Percentiles rank a stretch among this genome's conserved stretches.
These are phyloP conservation scores for Filosporella fistucella DNA, from an alignment of 495 filamentous ascomycete species.

Conservation along the genomic window DNA sequence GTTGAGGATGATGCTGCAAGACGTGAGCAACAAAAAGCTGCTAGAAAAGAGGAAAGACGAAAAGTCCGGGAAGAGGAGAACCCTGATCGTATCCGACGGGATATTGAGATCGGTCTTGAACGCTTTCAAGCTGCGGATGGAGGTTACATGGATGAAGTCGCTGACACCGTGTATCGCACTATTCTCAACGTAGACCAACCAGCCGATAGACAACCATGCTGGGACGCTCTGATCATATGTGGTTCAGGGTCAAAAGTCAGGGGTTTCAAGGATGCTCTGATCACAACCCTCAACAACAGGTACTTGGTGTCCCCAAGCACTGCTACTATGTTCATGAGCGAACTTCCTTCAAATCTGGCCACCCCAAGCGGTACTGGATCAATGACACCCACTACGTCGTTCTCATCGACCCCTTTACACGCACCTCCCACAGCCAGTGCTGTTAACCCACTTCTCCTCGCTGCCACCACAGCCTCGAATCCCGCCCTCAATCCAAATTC, in stretches of 20 bases:
- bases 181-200: constrained; percentile 75
- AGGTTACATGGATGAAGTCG: constrained; percentile 72
- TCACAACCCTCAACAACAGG: constrained; percentile 71
- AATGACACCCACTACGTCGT: constrained; percentile 73
- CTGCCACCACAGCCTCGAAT: constrained; percentile 72
- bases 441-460: constrained; percentile 89
- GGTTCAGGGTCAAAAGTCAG: constrained; percentile 82
- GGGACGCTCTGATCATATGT: constrained; percentile 84
- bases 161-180: constrained; percentile 73
- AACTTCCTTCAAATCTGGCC: constrained; percentile 84
- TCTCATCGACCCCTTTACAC: constrained; percentile 50
- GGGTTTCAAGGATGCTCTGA: constrained; percentile 85
- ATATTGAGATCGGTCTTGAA: constrained; percentile 84
- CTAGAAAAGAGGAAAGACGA: constrained; percentile 29
- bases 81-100: constrained; percentile 49
- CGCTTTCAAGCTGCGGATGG: constrained; percentile 77
- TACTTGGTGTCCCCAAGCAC: constrained; percentile 86
- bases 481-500: constrained; percentile 42
- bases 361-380: constrained; percentile 88
- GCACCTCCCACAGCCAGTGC: constrained; percentile 44
- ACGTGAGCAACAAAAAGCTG: constrained; percentile 15
- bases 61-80: constrained; percentile 36
- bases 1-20: constrained; percentile 21
- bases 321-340: constrained; percentile 93
- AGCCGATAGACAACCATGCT: constrained; percentile 75